A percentile compares a stretch with the other conserved stretches of the same genome.
Evolutionary conservation across 208 protist genomes (phyloP).

Genomic region (Crithidia brevicula): DNA sequence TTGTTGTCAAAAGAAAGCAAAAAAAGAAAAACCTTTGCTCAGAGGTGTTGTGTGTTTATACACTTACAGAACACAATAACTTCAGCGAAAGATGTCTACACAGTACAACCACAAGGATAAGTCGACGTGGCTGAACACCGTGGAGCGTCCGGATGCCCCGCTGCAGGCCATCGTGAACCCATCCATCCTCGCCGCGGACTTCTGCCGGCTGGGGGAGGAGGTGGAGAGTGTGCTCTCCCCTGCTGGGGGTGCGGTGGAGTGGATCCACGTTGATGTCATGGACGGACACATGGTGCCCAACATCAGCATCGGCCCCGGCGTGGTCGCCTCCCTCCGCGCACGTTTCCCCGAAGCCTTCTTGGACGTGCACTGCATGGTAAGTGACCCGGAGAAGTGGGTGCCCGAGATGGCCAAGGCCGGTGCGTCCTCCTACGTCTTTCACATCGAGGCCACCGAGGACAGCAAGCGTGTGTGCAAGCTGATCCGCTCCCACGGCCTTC

Average conservation of each 20-base stretch:
- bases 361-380: conserved; percentile 98
- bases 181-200: conserved; percentile 93
- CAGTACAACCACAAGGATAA: conserved; percentile 56
- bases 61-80: conserved; percentile 5
- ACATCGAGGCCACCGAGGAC: conserved; percentile 92
- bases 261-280: conserved; percentile 99
- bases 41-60: too few species aligned
- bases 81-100: conserved; percentile 9
- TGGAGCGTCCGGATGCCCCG: conserved; percentile 35
- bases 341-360: conserved; percentile 86
- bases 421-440: conserved; percentile 94
- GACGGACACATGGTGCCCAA: conserved; percentile 98
- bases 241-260: conserved; percentile 64
- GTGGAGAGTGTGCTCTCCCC: conserved; percentile 75
- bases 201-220: conserved; percentile 84
- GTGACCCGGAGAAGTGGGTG: conserved; percentile 91
- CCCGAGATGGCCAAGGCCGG: conserved; percentile 87
- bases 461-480: conserved; percentile 57
- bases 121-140: conserved; percentile 61
- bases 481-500: conserved; percentile 83
- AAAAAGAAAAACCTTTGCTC: conserved; percentile 12
- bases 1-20: too few species aligned
- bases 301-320: conserved; percentile 95
- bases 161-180: conserved; percentile 82
- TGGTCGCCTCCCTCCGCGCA: conserved; percentile 91